phyloP scores from a whole-genome alignment of 2,329 filamentous ascomycete genomes.

The Aspergillus sp. region DNA sequence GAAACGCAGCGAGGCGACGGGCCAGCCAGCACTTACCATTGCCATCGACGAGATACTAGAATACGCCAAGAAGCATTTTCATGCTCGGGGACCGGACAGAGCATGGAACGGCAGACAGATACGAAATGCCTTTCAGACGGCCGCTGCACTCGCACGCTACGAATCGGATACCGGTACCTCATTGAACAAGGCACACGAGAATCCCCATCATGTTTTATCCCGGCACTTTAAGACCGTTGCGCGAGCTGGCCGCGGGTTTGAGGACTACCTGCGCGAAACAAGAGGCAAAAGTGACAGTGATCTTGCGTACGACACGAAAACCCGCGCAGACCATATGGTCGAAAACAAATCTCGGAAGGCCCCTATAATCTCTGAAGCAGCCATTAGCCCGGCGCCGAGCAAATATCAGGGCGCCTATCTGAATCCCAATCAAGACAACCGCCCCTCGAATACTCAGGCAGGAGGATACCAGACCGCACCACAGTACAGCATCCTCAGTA shows the following conservation, averaged over 20 bases:
- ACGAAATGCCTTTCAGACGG: constrained; percentile 37
- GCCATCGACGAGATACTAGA: not conserved
- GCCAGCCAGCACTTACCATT: not conserved
- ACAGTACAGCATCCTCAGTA: too few relatives aligned
- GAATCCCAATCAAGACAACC: too few relatives aligned
- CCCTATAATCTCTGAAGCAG: too few relatives aligned
- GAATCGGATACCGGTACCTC: too few relatives aligned
- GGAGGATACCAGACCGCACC: too few relatives aligned
- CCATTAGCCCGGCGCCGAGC: too few relatives aligned
- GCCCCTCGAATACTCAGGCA: too few relatives aligned
- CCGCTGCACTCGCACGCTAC: constrained; percentile 27
- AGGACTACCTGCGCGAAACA: not conserved
- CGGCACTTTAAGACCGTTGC: not conserved
- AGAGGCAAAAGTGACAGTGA: not conserved
- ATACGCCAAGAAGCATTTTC: constrained; percentile 2
- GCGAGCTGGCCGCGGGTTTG: not conserved
- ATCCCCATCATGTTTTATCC: not conserved
- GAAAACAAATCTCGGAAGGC: not conserved
- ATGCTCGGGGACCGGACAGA: not conserved
- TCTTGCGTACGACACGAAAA: not conserved
- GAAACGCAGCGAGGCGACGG: constrained; percentile 8
- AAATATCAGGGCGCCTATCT: too few relatives aligned
- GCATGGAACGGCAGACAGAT: constrained; percentile 41
- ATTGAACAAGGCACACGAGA: too few relatives aligned
- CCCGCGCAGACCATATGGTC: not conserved